phyloP scores from a whole-genome alignment of 129 eudicot genomes.

The sunflower (Helianthus annuus) region DNA sequence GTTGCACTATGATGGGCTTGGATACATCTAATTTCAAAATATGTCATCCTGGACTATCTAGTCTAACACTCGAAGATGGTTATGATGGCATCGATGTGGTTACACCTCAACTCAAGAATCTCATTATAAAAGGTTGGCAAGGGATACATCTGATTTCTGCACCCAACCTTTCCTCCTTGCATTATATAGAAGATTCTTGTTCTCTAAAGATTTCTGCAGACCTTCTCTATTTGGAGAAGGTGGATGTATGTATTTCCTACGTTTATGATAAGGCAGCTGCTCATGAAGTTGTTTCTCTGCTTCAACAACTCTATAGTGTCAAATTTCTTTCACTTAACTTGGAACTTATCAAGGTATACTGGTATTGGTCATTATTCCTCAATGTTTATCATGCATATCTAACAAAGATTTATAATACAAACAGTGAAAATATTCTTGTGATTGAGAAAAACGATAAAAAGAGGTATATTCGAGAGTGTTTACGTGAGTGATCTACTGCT shows the following conservation, averaged over 20 bases:
- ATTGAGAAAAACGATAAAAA: background rate
- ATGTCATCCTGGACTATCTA: conserved; percentile 4
- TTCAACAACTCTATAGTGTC: conserved; percentile 1
- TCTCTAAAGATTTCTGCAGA: background rate
- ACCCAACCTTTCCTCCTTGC: conserved; percentile 5
- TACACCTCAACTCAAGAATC: conserved; percentile 7
- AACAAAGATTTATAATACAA: background rate
- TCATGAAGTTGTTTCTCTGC: background rate
- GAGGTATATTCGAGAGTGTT: background rate
- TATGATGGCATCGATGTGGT: background rate
- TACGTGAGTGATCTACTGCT: no score
- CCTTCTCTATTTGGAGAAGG: background rate
- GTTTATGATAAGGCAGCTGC: no score
- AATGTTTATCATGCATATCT: background rate
- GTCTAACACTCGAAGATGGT: background rate
- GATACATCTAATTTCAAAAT: background rate
- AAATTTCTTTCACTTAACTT: background rate
- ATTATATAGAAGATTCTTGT: background rate
- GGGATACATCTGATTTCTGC: background rate
- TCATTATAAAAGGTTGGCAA: background rate
- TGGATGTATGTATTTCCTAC: background rate
- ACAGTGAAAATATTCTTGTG: background rate
- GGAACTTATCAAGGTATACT: background rate
- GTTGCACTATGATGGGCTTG: background rate
- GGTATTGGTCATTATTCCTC: background rate